Evolutionary conservation across 108 stramenopile species (phyloP).

Genomic region (Skeletonema marinoi): DNA sequence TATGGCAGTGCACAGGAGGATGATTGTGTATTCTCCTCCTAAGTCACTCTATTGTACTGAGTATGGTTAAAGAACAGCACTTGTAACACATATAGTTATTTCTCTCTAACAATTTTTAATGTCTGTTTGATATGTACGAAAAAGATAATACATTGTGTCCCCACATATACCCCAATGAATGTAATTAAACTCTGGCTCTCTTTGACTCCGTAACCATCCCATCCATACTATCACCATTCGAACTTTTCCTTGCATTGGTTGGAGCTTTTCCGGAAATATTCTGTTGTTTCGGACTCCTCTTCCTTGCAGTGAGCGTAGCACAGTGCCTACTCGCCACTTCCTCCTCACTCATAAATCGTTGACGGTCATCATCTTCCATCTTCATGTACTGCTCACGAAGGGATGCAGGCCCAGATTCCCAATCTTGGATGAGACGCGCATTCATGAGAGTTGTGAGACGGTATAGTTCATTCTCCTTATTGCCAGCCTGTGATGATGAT

Average conservation of each 20-base stretch:
- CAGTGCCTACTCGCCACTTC: conserved; percentile 91
- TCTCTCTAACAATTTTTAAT: background rate
- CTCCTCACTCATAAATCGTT: conserved; percentile 85
- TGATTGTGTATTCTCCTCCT: too few relatives aligned
- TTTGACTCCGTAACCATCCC: background rate
- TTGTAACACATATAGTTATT: background rate
- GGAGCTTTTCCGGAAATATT: background rate
- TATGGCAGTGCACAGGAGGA: too few relatives aligned
- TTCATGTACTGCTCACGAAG: conserved; percentile 56
- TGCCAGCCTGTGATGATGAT: conserved; percentile 12
- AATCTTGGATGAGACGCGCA: conserved; percentile 64
- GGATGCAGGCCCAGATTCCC: conserved; percentile 63
- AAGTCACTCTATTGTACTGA: too few relatives aligned
- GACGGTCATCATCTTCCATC: conserved; percentile 81
- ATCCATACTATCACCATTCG: background rate
- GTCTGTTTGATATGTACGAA: background rate
- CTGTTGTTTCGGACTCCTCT: conserved; percentile 43
- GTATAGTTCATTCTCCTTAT: conserved; percentile 51
- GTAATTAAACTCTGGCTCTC: background rate
- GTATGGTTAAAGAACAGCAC: background rate
- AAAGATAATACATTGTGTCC: background rate
- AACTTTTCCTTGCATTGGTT: background rate
- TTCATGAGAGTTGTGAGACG: conserved; percentile 78
- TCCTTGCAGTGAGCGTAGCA: conserved; percentile 81
- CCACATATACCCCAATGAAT: background rate